Base-by-base conservation (phyloP, 768 basidiomycete genomes). In the Suillus spraguei region DNA sequence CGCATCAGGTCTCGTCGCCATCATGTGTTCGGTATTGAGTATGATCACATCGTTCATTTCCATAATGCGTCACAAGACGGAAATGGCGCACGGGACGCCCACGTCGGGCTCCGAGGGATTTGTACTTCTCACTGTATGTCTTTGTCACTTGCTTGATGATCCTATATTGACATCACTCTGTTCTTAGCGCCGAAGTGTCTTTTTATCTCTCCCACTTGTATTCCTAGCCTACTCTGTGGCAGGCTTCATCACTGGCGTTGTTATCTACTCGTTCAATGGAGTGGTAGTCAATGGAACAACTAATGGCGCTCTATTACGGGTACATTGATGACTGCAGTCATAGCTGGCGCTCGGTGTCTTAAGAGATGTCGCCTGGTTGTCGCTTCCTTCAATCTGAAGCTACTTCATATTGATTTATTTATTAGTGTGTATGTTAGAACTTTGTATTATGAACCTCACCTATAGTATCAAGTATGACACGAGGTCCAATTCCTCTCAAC, bases 151-250 rank as follows among this genome's bases (percentile, higher is more conserved):
- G 60, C 38, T 3, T 54, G 32, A 62, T 55, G 28, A 8, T 62
- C 20, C n/a, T 24, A 22, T 17, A 33, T 47, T 52, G n/a, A 35
- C 2, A 20, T 33, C 33, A 9, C 24, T 44, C 50, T 59, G n/a
- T 39, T 58, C 65, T 36, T 71, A 82, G 69, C 82, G 87, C 24
- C 75, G 74, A 28, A 86, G 85, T 63, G 76, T 92, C 32, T 75
- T 90, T 42, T 79, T 90, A 64, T 90, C 91, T 1, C 81, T 92
- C 14, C 91, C 92, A 1, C 77, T 91, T 24, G 89, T 92, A 33
- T 87, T 92, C 66, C 77, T 92, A 39, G 83, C 86, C 0, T 93
- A 92, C 72, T 84, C 89, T 2, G 81, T 92, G 65, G 80, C 86
- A 2, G 88, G 84, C 1, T 90, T 93, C 76, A 75, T 91, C 42